These are phyloP conservation scores for Hebeloma cylindrosporum DNA, from an alignment of 768 basidiomycete species.

Conservation along the genomic window DNA sequence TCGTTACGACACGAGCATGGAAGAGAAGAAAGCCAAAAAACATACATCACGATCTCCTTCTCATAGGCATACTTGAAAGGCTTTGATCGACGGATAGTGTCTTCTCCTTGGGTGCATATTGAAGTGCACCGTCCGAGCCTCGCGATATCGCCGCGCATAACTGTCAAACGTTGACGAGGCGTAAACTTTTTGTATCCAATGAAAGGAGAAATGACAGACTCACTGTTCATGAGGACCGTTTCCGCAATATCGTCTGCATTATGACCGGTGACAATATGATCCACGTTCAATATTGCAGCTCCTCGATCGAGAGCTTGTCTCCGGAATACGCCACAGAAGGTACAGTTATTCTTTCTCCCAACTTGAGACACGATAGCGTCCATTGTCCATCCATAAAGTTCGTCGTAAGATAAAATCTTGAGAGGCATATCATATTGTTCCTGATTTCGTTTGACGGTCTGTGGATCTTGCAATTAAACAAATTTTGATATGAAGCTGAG, in stretches of 20 bases:
- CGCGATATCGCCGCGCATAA: constrained; percentile 97
- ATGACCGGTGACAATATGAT: constrained; percentile 98
- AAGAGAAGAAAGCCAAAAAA: constrained; percentile 11
- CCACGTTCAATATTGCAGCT: constrained; percentile 82
- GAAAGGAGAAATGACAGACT: constrained; percentile 29
- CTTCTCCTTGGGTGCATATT: constrained; percentile 94
- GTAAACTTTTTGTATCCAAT: constrained; percentile 9
- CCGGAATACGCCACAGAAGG: constrained; percentile 97
- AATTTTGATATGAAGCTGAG: background rate
- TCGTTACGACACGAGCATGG: background rate
- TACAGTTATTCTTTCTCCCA: constrained; percentile 97
- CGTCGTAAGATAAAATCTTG: constrained; percentile 94
- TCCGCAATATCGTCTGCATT: constrained; percentile 99
- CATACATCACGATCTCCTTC: constrained; percentile 98
- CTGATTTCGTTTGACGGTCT: constrained; percentile 98
- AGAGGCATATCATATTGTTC: constrained; percentile 93
- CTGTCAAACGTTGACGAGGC: constrained; percentile 40
- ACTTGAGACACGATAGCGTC: constrained; percentile 93
- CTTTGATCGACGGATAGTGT: constrained; percentile 94
- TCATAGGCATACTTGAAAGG: constrained; percentile 99
- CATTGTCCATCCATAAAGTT: constrained; percentile 99
- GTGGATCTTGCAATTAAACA: constrained; percentile 11
- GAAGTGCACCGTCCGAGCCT: constrained; percentile 90
- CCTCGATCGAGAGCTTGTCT: constrained; percentile 96
- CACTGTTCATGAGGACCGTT: constrained; percentile 98